Conservation (phyloP, 495 filamentous ascomycete species). For the Aspergillus olivimuriae region DNA sequence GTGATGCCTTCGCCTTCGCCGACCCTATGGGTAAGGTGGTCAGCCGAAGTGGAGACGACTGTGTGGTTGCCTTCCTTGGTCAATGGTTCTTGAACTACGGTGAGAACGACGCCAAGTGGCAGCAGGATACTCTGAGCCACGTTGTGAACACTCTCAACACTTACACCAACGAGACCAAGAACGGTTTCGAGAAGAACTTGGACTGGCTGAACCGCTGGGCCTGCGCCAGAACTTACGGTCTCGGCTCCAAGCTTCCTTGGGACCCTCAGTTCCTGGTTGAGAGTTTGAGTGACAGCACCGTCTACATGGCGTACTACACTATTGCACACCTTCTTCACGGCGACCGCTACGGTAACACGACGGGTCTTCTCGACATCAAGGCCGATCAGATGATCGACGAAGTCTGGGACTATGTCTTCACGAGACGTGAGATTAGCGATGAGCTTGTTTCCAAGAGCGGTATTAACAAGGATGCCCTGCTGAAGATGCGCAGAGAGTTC, state of each 20-base stretch:
- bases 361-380: slow-evolving; percentile 59
- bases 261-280: slow-evolving; percentile 89
- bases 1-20: slow-evolving; percentile 83
- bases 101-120: slow-evolving; percentile 74
- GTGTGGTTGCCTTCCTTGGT: slow-evolving; percentile 86
- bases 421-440: slow-evolving; percentile 56
- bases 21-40: slow-evolving; percentile 88
- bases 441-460: slow-evolving; percentile 55
- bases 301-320: slow-evolving; percentile 98
- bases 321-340: slow-evolving; percentile 81
- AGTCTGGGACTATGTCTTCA: slow-evolving; percentile 94
- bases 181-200: slow-evolving; percentile 77
- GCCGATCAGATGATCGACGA: slow-evolving; percentile 91
- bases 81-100: slow-evolving; percentile 98
- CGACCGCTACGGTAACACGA: slow-evolving; percentile 69
- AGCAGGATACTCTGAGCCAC: slow-evolving; percentile 61
- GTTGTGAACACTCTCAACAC: slow-evolving; percentile 73
- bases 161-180: slow-evolving; percentile 70
- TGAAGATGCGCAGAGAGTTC: slow-evolving; percentile 80
- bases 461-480: slow-evolving; percentile 64
- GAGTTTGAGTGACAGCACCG: slow-evolving; percentile 78
- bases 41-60: slow-evolving; percentile 80
- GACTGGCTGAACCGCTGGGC: slow-evolving; percentile 95
- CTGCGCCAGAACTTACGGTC: slow-evolving; percentile 82
- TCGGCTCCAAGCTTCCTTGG: slow-evolving; percentile 96